Conservation (phyloP, 2,329 filamentous ascomycete genomes). For the Ophiostoma sp. region DNA sequence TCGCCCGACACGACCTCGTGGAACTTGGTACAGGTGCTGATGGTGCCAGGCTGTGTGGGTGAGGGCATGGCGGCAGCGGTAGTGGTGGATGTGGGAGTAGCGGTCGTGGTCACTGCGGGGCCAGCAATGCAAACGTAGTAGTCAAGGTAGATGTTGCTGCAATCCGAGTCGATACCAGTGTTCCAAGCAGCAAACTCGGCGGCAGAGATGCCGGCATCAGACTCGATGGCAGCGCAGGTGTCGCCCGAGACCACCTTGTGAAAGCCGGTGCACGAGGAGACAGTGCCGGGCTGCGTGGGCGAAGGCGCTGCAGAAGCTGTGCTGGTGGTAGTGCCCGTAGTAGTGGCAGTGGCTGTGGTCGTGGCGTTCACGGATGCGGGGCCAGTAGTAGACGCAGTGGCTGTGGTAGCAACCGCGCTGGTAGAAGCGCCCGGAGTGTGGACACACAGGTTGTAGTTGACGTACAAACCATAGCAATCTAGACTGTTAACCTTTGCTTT, state of each 20-base stretch:
- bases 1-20: constrained; percentile 34
- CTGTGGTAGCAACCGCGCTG: neutral
- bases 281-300: constrained; percentile 14
- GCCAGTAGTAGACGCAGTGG: neutral
- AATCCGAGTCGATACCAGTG: constrained; percentile 15
- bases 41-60: constrained; percentile 25
- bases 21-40: constrained; percentile 32
- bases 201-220: constrained; percentile 1
- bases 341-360: neutral
- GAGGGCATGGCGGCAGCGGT: neutral
- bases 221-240: constrained; percentile 19
- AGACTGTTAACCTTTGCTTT: neutral
- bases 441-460: neutral
- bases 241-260: constrained; percentile 20
- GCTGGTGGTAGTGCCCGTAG: neutral
- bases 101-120: neutral
- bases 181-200: constrained; percentile 21
- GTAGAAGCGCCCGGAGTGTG: neutral
- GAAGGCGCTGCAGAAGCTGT: neutral
- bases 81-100: neutral
- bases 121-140: constrained; percentile 18
- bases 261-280: constrained; percentile 19
- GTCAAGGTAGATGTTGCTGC: constrained; percentile 21
- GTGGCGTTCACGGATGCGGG: neutral
- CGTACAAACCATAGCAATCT: neutral